phyloP scores from a whole-genome alignment of 2,329 filamentous ascomycete genomes.

The Colletotrichum truncatum region DNA sequence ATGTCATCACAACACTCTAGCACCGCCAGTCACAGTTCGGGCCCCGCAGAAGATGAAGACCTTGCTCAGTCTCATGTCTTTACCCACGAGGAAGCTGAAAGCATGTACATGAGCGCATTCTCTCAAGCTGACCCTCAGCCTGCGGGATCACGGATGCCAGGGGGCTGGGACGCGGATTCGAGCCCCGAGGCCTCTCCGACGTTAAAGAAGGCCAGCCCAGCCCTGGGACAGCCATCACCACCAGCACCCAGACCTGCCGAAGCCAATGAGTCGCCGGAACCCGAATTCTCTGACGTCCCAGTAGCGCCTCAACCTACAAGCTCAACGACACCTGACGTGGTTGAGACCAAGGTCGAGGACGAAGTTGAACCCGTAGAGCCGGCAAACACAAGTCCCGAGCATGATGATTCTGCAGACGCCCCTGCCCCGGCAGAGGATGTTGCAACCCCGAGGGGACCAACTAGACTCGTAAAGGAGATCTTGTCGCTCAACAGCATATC shows the following conservation, averaged over 20 bases:
- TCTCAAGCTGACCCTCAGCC: conserved; percentile 54
- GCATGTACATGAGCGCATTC: conserved; percentile 85
- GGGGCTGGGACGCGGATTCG: conserved; percentile 57
- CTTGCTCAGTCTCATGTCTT: conserved; percentile 75
- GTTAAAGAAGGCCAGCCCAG: background rate
- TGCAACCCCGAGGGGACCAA: conserved; percentile 61
- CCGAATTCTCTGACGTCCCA: background rate
- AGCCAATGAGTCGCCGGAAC: background rate
- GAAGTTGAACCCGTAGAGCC: background rate
- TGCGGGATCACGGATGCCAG: conserved; percentile 54
- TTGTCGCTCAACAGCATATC: conserved; percentile 60
- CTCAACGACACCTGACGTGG: conserved; percentile 22
- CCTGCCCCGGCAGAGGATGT: conserved; percentile 46
- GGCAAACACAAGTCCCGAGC: background rate
- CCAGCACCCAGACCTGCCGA: background rate
- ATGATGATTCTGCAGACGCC: background rate
- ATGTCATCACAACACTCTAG: conserved; percentile 34
- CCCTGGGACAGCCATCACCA: background rate
- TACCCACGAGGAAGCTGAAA: conserved; percentile 82
- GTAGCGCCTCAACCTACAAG: background rate
- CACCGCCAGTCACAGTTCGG: conserved; percentile 37
- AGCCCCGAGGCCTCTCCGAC: conserved; percentile 8
- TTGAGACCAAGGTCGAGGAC: conserved; percentile 12
- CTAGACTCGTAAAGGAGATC: conserved; percentile 65
- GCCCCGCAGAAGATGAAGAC: conserved; percentile 52